Conservation (phyloP, 495 filamentous ascomycete genomes). For the Penicillium psychrofluorescens region DNA sequence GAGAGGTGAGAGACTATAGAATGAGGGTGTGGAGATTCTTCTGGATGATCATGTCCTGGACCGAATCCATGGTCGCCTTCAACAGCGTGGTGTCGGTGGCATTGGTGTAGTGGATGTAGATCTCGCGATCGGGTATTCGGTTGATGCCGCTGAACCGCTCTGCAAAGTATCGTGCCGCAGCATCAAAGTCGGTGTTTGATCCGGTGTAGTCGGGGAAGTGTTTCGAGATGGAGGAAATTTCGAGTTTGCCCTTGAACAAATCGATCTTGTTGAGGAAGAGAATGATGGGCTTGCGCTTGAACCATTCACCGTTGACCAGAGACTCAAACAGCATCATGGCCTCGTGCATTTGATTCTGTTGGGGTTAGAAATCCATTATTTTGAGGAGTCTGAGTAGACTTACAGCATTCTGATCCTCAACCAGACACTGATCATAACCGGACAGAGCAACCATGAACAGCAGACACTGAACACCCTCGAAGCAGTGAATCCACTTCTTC, state of each 20-base stretch:
- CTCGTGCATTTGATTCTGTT: slow-evolving; percentile 98
- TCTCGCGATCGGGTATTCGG: slow-evolving; percentile 76
- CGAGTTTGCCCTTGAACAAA: slow-evolving; percentile 86
- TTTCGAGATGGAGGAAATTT: slow-evolving; percentile 69
- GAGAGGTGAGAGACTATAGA: slow-evolving; percentile 50
- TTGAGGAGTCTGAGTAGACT: slow-evolving; percentile 14
- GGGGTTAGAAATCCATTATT: neutral
- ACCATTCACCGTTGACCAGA: slow-evolving; percentile 96
- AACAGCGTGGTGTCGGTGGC: slow-evolving; percentile 92
- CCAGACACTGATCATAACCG: slow-evolving; percentile 93
- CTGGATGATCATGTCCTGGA: slow-evolving; percentile 99
- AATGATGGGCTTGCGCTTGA: slow-evolving; percentile 90
- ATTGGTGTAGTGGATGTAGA: slow-evolving; percentile 91
- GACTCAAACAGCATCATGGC: slow-evolving; percentile 97
- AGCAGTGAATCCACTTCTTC: slow-evolving; percentile 99
- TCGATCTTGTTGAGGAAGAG: slow-evolving; percentile 99
- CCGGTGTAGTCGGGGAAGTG: slow-evolving; percentile 91
- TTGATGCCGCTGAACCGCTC: slow-evolving; percentile 85
- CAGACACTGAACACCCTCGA: slow-evolving; percentile 91
- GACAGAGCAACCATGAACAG: slow-evolving; percentile 94
- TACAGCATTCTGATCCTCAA: slow-evolving; percentile 96
- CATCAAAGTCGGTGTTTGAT: slow-evolving; percentile 44
- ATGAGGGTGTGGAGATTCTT: slow-evolving; percentile 92
- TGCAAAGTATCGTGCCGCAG: slow-evolving; percentile 77
- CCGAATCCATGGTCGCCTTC: slow-evolving; percentile 94